Base-by-base conservation (phyloP, 116 monocot species). In the Cymodocea nodosa region DNA sequence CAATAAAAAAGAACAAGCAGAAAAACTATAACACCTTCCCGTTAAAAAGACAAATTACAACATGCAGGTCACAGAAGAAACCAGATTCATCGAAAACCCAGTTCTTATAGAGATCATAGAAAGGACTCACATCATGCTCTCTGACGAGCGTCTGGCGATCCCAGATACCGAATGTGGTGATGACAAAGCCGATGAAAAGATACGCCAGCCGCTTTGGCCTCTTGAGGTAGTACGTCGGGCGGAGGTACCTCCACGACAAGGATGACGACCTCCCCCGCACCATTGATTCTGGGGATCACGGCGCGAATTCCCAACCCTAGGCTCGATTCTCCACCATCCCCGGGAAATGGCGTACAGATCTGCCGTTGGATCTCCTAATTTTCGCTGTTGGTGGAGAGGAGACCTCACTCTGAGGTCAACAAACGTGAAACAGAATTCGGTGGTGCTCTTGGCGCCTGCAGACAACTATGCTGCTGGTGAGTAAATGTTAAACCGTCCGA, bases 151-250 rank as follows among this genome's bases (percentile, higher is more conserved):
- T 68, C 57, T 81, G 81, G 11, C 84, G 77, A 39, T 84, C 84
- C 84, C 84, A 84, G 63, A 84, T 68, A 25, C 52, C 81, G 70
- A 84, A 78, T 56, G 81, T 74, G 16, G 74, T 62, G n/a, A 87
- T 15, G 63, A 90, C 85, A 60, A 90, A 90, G 64, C 56, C 75
- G 59, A 78, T 64, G 73, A 94, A 76, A 69, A 87, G 70, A 62
- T 81, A 35, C 6, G 79, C 82, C 4, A 90, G 76, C 39, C 79
- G 75, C 71, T 74, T 75, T 15, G 94, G 90, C 20, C 94, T 82
- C 70, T 87, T 87, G 67, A 94, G 73, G 81, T 89, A 94, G 71
- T 94, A 94, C 35, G 80, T 63, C 0, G 87, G 94, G 58, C 77
- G 74, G 52, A 94, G 63, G 75, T 74, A 86, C 65, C 84, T n/a